phyloP scores from a whole-genome alignment of 2,329 filamentous ascomycete genomes.

The Neophaeococcomyces aloes region DNA sequence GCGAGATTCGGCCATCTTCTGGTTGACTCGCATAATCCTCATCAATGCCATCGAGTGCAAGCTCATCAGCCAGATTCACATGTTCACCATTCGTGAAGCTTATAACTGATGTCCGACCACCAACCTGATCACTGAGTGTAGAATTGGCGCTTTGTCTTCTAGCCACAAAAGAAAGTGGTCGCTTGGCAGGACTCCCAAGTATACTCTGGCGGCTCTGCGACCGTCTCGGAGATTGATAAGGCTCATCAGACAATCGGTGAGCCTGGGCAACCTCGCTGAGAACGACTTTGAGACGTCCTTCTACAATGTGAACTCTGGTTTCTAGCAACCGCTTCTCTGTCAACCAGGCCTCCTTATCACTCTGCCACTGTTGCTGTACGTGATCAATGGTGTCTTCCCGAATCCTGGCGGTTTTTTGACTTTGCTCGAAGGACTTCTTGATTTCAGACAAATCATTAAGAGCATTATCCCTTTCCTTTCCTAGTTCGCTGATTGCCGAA shows the following conservation, averaged over 20 bases:
- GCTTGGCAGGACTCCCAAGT: conserved; percentile 19
- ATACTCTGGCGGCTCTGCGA: conserved; percentile 17
- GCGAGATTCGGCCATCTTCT: conserved; percentile 52
- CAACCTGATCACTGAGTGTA: conserved; percentile 39
- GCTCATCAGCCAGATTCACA: conserved; percentile 77
- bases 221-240: not conserved
- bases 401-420: conserved; percentile 64
- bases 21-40: conserved; percentile 47
- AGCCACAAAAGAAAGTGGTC: conserved; percentile 25
- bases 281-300: conserved; percentile 71
- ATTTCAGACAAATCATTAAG: conserved; percentile 61
- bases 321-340: conserved; percentile 73
- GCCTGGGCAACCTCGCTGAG: conserved; percentile 64
- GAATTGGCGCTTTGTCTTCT: conserved; percentile 50
- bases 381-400: conserved; percentile 77
- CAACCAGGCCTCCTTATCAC: conserved; percentile 76
- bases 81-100: conserved; percentile 46
- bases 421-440: conserved; percentile 63
- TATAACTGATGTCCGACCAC: conserved; percentile 62
- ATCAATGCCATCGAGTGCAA: conserved; percentile 76
- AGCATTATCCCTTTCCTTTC: conserved; percentile 75
- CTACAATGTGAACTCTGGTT: conserved; percentile 77
- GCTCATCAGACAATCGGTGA: conserved; percentile 11
- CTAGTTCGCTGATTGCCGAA: conserved; percentile 72
- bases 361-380: conserved; percentile 68